Conservation (phyloP, 2,329 filamentous ascomycete genomes). For the Hypoxylon sp. region DNA sequence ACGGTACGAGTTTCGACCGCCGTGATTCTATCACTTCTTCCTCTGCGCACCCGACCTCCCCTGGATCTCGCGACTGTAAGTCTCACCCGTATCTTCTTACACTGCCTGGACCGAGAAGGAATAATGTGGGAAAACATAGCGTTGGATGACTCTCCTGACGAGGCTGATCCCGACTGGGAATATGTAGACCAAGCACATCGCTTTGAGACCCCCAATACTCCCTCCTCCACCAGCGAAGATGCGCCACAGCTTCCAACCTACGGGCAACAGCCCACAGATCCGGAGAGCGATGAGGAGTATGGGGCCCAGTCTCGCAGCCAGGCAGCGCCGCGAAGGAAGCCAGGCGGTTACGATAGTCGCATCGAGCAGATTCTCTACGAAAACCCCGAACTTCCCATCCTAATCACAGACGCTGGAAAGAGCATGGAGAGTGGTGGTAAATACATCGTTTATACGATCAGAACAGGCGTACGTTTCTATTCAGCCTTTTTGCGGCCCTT, state of each 20-base stretch:
- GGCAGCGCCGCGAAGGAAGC: slow-evolving; percentile 73
- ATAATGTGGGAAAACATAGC: slow-evolving; percentile 58
- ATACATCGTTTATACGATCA: slow-evolving; percentile 97
- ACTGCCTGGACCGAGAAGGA: slow-evolving; percentile 36
- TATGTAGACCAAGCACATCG: slow-evolving; percentile 62
- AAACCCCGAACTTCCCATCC: slow-evolving; percentile 87
- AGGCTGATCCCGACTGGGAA: slow-evolving; percentile 63
- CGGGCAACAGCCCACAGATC: slow-evolving; percentile 58
- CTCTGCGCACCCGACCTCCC: slow-evolving; percentile 74
- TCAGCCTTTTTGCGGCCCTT: not conserved
- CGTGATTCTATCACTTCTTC: slow-evolving; percentile 84
- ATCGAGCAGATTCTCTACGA: slow-evolving; percentile 99
- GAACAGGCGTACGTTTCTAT: slow-evolving; percentile 80
- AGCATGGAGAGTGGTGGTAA: slow-evolving; percentile 91
- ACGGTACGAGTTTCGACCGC: slow-evolving; percentile 90
- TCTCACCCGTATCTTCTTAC: slow-evolving; percentile 45
- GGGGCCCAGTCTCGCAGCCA: slow-evolving; percentile 59
- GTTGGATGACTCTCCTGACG: slow-evolving; percentile 55
- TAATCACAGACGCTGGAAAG: slow-evolving; percentile 96
- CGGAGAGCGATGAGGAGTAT: slow-evolving; percentile 66
- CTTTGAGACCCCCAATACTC: slow-evolving; percentile 79
- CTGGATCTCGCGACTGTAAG: slow-evolving; percentile 71
- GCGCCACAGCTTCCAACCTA: slow-evolving; percentile 61
- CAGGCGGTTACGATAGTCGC: slow-evolving; percentile 91
- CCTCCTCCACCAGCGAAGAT: slow-evolving; percentile 77